Percentiles rank a stretch among this genome's conserved stretches.
Conservation (phyloP, 306 rosid species). For the Lathyrus tuberosus region DNA sequence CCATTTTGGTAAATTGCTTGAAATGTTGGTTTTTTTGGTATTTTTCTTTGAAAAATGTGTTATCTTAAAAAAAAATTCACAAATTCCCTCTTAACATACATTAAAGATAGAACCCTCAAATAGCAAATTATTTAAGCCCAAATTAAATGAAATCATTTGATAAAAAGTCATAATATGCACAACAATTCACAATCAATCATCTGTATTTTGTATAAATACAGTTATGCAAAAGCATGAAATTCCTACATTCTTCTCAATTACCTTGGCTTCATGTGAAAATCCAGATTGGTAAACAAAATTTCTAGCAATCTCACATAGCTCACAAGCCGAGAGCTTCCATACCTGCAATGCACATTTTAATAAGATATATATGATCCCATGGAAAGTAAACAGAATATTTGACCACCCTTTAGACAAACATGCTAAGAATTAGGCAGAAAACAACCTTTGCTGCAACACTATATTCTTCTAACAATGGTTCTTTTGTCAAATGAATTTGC, state of each 20-base stretch:
- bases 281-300: slow-evolving; percentile 94
- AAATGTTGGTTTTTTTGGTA: no score
- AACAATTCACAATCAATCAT: neutral
- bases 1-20: no score
- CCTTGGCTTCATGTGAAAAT: slow-evolving; percentile 80
- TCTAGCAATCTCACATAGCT: slow-evolving; percentile 83
- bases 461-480: slow-evolving; percentile 56
- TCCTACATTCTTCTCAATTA: slow-evolving; percentile 36
- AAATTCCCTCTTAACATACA: no score
- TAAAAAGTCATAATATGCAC: neutral
- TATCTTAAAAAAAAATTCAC: no score
- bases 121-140: slow-evolving; percentile 15
- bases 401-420: slow-evolving; percentile 16
- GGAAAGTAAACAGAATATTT: slow-evolving; percentile 29
- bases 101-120: slow-evolving; percentile 4
- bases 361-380: slow-evolving; percentile 13
- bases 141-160: neutral
- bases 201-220: neutral
- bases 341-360: slow-evolving; percentile 53
- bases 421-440: neutral
- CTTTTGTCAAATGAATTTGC: slow-evolving; percentile 60
- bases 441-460: slow-evolving; percentile 58
- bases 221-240: neutral
- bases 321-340: slow-evolving; percentile 89
- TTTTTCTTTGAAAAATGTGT: no score